Evolutionary conservation across 148 eudicot genomes (phyloP), one percentile per base, ranked within the genome.

Genomic region (Amaranthus palmeri): DNA sequence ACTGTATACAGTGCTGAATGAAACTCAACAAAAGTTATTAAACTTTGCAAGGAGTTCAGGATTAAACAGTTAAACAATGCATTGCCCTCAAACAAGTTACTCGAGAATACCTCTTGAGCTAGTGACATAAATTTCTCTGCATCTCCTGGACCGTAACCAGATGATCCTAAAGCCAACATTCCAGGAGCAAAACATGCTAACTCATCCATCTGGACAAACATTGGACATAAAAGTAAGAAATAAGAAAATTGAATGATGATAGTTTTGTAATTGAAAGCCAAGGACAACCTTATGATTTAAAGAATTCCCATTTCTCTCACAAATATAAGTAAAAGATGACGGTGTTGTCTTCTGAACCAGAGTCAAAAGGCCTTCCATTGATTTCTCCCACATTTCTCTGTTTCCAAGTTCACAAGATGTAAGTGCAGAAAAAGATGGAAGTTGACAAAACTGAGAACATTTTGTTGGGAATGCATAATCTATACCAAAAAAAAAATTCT

Each of bases 101-200:
- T 5, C 11, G 60, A 25, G 36, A 14, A 56, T 85, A 92, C 99
- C 99, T 95, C 99, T 81, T 92, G 93, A 53, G 99, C 99, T 73
- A 95, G 89, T 14, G 88, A 73, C 48, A 95, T 77, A 68, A 79
- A 79, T 79, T 88, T 90, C 85, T 81, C 76, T 36, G 96, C 81
- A 46, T 95, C 88, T 68, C 79, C 96, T 72, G 97, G 87, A 73
- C 83, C 86, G 72, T 86, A 91, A 67, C 91, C 99, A 73, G 84
- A 65, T 67, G 96, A 80, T 57, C 99, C 99, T 73, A 95, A 81
- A 45, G 97, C 99, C 81, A 95, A 40, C 99, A 95, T 95, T 64
- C 99, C 99, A 47, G 99, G 99, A 40, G 88, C 99, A 90, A 95
- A 95, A 79, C 99, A 95, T 51, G 99, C 99, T 68, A 95, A 80